Base-by-base conservation (phyloP, 1,139 yeast species). In the Geotrichum cucujoidarum region DNA sequence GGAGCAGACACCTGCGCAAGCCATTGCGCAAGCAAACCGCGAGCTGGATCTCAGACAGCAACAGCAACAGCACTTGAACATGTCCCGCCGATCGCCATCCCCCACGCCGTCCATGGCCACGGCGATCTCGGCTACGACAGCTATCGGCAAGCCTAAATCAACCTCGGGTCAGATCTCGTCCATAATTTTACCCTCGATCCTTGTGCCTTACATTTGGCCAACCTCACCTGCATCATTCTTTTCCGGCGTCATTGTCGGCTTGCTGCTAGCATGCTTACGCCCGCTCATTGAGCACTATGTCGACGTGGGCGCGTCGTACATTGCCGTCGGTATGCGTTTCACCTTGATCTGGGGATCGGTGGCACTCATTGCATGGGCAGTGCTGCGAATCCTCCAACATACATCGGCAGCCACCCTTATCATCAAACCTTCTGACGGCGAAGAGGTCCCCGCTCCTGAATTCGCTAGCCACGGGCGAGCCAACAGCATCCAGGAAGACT, bases 161-260 rank as follows among this genome's bases (percentile, higher is more conserved):
- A 38, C 49, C 18, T 42, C 43, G 1, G 27, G 36, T 18, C 48
- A 32, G 21, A 40, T 48, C 11, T 43, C 51, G 2, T 48, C 54
- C 8, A 42, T 47, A 8, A 42, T 50, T 7, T 37, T 55, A 18
- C 52, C 56, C 2, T 39, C 47, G 1, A 42, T 47, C 27, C 45
- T 55, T 1, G 55, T 56, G 13, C 59, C 59, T 5, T 55, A 53
- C 43, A 54, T 56, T 39, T 55, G 57, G 55, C 59, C 59, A 13
- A 45, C 54, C 10, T 55, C 58, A 11, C 62, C 62, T 1, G 57
- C 61, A 2, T 59, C 62, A n/a, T 59, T 59, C 46, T 50, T 53
- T 18, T 50, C 61, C 6, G 63, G 63, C 18, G 53, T 60, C 13
- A 49, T 53, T 6, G 55, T 53, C 4, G 63, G 62, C n/a, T 47